Base-by-base conservation (phyloP, 148 eudicot species). In the Limonium bicolor region DNA sequence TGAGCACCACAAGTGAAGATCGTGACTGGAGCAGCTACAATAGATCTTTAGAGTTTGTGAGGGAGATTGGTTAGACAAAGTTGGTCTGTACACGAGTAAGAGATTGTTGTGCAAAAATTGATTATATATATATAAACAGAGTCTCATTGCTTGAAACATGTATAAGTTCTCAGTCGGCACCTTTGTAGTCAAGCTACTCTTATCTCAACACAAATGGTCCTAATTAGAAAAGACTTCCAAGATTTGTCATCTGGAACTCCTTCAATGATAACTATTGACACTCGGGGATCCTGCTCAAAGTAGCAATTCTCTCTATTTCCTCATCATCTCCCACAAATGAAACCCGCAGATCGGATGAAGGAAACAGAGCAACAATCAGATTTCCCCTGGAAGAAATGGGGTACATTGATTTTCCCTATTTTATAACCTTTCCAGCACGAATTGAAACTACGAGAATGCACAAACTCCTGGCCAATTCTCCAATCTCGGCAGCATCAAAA, bases 401-500 rank as follows among this genome's bases (percentile, higher is more conserved):
- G 39, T 73, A 67, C 40, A 88, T 23, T 35, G 70, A 53, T 4
- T 67, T 59, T 31, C 86, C 96, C 64, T 70, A 83, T 74, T 88
- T 80, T 46, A 40, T 53, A 51, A 88, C 72, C 80, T 83, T 83
- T 31, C 96, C 96, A 9, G 77, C 94, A 3, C 94, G 94, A 36
- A 88, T 48, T 4, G 96, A 67, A 55, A 88, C 86, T 34, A 88
- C 86, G 1, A 94, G 96, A 54, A 83, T 58, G 58, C 96, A 88
- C 67, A 88, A 73, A 50, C 94, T 82, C 58, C 96, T 76, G 0
- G 96, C 92, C 10, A 88, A 64, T 60, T 69, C 46, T 14, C 94
- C 96, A 54, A 88, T 80, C 67, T 88, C 96, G 12, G 92, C 70
- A 22, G 92, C 80, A 59, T 79, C 94, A 61, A 88, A 88, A 55